Base-by-base conservation (phyloP, 73 alveolate genomes). In the Blepharisma japonicum region DNA sequence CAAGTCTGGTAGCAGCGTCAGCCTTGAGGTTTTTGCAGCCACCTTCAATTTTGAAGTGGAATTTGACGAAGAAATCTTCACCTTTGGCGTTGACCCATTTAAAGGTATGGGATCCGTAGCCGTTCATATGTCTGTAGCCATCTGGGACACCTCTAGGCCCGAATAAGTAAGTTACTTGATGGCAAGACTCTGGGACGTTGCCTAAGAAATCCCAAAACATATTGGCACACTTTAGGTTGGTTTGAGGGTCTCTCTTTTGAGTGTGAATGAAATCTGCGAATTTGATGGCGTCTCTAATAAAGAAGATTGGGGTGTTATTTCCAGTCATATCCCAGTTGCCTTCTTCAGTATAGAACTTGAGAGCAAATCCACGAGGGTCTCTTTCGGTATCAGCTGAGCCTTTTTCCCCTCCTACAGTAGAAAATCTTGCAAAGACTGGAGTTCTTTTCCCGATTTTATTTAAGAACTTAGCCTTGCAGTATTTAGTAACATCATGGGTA, bases 301-400 rank as follows among this genome's bases (percentile, higher is more conserved):
- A 93, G 92, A 93, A 93, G 78, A 93, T 94, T 23, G 98, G 98
- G 50, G 97, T 91, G 81, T 93, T 93, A 87, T 93, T 93, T 50
- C 98, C 98, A 55, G 90, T 95, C 93, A 93, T 83, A 78, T 93
- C 98, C 77, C 84, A 93, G 81, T 93, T 93, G 45, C 98, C 98
- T 74, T 93, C 98, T 61, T 91, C 97, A 39, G 98, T 93, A 86
- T 93, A 93, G 91, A 93, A 88, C 81, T 93, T 93, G 25, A 93
- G 82, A 7, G 98, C 98, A 68, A 91, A 93, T 23, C 98, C 98
- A 55, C 98, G 67, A 55, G 97, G 97, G 70, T 93, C 98, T 79
- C 98, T 76, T 39, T 82, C 95, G 11, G 97, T 85, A 77, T 92
- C 98, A 39, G 98, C 92, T 42, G 95, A 70, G 14, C 98, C 98